Evolutionary conservation across 805 yeast genomes (phyloP).

Genomic region (Candida manassasensis): DNA sequence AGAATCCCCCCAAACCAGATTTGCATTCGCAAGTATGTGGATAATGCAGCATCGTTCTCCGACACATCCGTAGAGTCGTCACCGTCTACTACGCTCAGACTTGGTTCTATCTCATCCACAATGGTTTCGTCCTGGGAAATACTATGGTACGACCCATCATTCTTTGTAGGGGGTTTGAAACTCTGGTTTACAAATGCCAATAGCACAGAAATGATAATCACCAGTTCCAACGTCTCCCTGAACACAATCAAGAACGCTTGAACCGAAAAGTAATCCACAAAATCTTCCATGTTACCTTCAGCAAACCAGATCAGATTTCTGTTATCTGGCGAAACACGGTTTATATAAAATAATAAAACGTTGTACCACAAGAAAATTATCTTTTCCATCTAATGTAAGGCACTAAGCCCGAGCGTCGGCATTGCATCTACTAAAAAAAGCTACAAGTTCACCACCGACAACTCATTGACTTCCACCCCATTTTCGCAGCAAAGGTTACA

Average conservation of each 20-base stretch:
- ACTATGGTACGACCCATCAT: neutral
- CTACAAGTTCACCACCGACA: too few relatives aligned
- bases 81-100: neutral
- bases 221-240: conserved; percentile 71
- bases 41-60: neutral
- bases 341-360: too few relatives aligned
- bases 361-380: neutral
- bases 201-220: conserved; percentile 69
- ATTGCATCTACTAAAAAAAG: too few relatives aligned
- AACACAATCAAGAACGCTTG: conserved; percentile 71
- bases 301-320: too few relatives aligned
- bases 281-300: conserved; percentile 3
- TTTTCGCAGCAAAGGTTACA: too few relatives aligned
- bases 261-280: conserved; percentile 52
- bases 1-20: conserved; percentile 42
- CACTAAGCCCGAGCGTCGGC: neutral
- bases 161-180: conserved; percentile 11
- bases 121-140: neutral
- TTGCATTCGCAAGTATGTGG: conserved; percentile 27
- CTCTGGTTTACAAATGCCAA: conserved; percentile 68
- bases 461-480: too few relatives aligned
- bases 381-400: neutral
- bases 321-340: too few relatives aligned
- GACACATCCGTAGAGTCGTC: neutral
- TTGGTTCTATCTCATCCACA: neutral